Evolutionary conservation across 2,329 filamentous ascomycete species (phyloP).

Genomic region (Aspergillus sp.): DNA sequence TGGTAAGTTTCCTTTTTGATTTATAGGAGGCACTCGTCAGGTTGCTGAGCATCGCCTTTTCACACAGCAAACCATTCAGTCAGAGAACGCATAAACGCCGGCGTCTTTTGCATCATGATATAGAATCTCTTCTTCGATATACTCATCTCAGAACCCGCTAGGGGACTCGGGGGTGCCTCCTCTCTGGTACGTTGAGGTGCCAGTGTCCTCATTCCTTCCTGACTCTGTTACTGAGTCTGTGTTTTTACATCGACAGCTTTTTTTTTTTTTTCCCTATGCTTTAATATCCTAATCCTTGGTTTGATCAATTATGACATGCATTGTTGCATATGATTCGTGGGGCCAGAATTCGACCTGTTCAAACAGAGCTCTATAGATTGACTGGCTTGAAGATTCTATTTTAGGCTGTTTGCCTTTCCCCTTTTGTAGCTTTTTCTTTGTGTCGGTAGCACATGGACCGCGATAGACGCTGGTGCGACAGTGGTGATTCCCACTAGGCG

Average conservation of each 20-base stretch:
- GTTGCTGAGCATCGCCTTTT: conserved; percentile 8
- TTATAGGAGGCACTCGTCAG: not conserved
- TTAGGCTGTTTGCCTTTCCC: not conserved
- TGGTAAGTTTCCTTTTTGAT: conserved; percentile 51
- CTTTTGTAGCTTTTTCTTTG: not conserved
- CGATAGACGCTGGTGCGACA: not conserved
- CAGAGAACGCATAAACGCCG: conserved; percentile 35
- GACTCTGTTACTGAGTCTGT: conserved; percentile 21
- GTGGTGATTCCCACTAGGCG: not conserved
- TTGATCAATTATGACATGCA: conserved; percentile 3
- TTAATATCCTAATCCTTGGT: conserved; percentile 28
- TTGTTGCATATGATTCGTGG: not conserved
- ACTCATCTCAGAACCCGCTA: conserved; percentile 13
- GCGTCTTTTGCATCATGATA: conserved; percentile 21
- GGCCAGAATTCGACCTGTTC: not conserved
- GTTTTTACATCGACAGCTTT: conserved; percentile 30
- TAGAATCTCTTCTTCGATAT: conserved; percentile 27
- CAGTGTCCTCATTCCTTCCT: conserved; percentile 15
- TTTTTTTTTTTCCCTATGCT: conserved; percentile 16
- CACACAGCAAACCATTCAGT: conserved; percentile 37
- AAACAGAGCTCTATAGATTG: not conserved
- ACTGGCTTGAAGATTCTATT: not conserved
- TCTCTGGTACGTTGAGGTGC: conserved; percentile 16
- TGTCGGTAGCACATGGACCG: not conserved
- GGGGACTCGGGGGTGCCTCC: conserved; percentile 6